A percentile compares a stretch with the other conserved stretches of the same genome.
Evolutionary conservation across 805 yeast genomes (phyloP).

Genomic region (Saccharomycopsis sp.): DNA sequence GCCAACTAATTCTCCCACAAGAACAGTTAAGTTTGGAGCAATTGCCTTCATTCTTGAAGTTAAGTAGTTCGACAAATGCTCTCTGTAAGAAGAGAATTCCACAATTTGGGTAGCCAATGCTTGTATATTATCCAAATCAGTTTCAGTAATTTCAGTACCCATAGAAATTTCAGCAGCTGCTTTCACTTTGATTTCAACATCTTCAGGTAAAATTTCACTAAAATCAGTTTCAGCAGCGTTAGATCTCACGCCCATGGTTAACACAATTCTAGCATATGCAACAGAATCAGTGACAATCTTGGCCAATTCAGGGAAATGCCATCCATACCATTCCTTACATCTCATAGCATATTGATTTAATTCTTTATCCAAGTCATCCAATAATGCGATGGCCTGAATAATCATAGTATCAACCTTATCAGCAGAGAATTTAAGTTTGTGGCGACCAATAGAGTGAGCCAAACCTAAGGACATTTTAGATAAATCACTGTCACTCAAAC

Average conservation of each 20-base stretch:
- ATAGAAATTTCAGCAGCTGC: slow-evolving; percentile 97
- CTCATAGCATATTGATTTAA: slow-evolving; percentile 98
- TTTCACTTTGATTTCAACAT: slow-evolving; percentile 84
- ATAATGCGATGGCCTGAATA: slow-evolving; percentile 94
- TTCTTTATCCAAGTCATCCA: slow-evolving; percentile 96
- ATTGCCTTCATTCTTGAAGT: slow-evolving; percentile 96
- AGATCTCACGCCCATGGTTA: slow-evolving; percentile 90
- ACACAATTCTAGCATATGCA: slow-evolving; percentile 90
- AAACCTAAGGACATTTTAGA: slow-evolving; percentile 96
- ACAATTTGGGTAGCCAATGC: slow-evolving; percentile 94
- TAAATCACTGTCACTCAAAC: slow-evolving; percentile 75
- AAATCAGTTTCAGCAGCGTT: slow-evolving; percentile 87
- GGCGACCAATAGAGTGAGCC: slow-evolving; percentile 98
- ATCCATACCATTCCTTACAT: slow-evolving; percentile 99
- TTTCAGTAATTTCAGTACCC: slow-evolving; percentile 98
- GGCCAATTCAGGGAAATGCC: slow-evolving; percentile 99
- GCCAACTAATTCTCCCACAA: slow-evolving; percentile 97
- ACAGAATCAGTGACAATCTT: slow-evolving; percentile 93
- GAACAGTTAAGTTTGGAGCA: slow-evolving; percentile 93
- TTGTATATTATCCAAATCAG: slow-evolving; percentile 80
- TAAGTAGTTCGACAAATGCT: slow-evolving; percentile 86
- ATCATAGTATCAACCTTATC: slow-evolving; percentile 99
- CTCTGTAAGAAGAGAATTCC: slow-evolving; percentile 93
- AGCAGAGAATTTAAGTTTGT: slow-evolving; percentile 93
- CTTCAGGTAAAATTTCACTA: slow-evolving; percentile 87